These are phyloP conservation scores for Melocanna baccifera DNA, from an alignment of 176 grass and related monocot species.

Conservation along the genomic window DNA sequence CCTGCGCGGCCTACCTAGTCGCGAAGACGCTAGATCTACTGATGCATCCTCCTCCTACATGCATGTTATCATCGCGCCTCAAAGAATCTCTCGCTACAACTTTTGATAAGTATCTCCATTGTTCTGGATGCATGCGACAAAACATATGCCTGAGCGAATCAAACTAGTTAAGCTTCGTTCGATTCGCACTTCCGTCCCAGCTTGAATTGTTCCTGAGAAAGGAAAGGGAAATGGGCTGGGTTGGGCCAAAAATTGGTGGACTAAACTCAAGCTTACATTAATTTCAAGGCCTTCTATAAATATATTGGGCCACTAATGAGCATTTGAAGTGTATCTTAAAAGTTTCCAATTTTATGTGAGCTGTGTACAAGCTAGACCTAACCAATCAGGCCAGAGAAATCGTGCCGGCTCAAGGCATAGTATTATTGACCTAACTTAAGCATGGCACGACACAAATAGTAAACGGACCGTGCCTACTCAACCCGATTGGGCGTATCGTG, in stretches of 20 bases:
- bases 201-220: background rate
- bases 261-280: background rate
- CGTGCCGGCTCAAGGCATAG: too few species aligned
- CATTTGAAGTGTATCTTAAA: background rate
- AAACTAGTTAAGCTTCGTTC: background rate
- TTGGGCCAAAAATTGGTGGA: background rate
- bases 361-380: background rate
- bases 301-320: background rate
- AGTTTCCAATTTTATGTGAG: background rate
- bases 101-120: too few species aligned
- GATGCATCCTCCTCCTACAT: too few species aligned
- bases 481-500: too few species aligned
- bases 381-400: too few species aligned
- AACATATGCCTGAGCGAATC: too few species aligned
- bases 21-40: slow-evolving; percentile 9
- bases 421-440: too few species aligned
- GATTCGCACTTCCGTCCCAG: background rate
- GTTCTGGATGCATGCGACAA: too few species aligned
- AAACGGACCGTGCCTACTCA: too few species aligned
- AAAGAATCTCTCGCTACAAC: too few species aligned
- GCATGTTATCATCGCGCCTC: too few species aligned
- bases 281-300: background rate
- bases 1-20: background rate
- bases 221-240: background rate
- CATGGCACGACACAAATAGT: too few species aligned